Conservation (phyloP, 164 flowering plant species). For the Magnolia sinica region DNA sequence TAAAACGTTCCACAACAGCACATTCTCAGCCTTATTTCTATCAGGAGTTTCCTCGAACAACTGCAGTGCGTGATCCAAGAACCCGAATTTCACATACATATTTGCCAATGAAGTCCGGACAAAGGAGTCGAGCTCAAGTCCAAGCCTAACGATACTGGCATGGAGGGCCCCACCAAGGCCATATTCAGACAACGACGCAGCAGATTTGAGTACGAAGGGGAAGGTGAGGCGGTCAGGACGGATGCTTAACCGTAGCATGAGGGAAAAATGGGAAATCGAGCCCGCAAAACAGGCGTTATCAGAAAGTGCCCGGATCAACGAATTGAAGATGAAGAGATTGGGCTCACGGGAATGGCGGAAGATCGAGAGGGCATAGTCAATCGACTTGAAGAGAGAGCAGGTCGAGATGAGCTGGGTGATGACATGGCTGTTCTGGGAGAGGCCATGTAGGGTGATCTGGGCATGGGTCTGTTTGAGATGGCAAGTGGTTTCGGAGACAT, state of each 20-base stretch:
- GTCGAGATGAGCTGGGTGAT: conserved; percentile 44
- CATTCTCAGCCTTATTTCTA: conserved; percentile 26
- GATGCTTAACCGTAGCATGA: conserved; percentile 30
- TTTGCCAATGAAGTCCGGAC: conserved; percentile 47
- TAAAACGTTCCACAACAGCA: conserved; percentile 56
- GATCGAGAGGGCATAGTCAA: conserved; percentile 29
- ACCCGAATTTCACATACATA: conserved; percentile 44
- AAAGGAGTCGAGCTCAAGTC: conserved; percentile 43
- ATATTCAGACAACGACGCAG: conserved; percentile 20
- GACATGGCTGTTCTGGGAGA: conserved; percentile 24
- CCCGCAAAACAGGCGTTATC: conserved; percentile 27
- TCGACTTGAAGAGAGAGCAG: conserved; percentile 26
- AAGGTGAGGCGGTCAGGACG: conserved; percentile 41
- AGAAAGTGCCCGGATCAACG: conserved; percentile 40
- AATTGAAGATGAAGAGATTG: conserved; percentile 34
- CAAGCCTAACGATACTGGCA: conserved; percentile 27
- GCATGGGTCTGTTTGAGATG: conserved; percentile 50
- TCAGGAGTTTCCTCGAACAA: conserved; percentile 53
- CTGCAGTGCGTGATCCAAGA: conserved; percentile 26
- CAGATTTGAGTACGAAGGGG: conserved; percentile 47
- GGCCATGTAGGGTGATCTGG: conserved; percentile 28
- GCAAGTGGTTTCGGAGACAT: conserved; percentile 16
- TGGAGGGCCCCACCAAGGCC: conserved; percentile 30
- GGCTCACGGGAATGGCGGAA: conserved; percentile 24
- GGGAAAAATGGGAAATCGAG: conserved; percentile 25